Evolutionary conservation across 352 stramenopile genomes (phyloP).

Genomic region (Phytophthora niederhauseri): DNA sequence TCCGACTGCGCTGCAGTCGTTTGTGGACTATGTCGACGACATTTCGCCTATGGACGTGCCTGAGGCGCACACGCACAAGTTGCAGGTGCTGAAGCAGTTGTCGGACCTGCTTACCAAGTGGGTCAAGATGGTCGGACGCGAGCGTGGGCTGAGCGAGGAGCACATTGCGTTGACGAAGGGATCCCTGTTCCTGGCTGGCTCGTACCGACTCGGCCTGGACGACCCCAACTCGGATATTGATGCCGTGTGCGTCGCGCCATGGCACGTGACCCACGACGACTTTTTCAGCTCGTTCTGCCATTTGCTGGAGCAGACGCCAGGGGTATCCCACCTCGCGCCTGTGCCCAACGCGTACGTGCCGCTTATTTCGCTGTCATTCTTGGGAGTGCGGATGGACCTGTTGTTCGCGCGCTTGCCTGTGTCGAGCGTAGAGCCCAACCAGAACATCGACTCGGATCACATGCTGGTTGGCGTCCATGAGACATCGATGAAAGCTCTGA

Average conservation of each 20-base stretch:
- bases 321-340: constrained; percentile 78
- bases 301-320: constrained; percentile 62
- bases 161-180: constrained; percentile 78
- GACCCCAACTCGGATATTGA: constrained; percentile 87
- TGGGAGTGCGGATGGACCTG: constrained; percentile 91
- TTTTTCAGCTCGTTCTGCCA: constrained; percentile 86
- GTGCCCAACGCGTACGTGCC: constrained; percentile 93
- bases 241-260: constrained; percentile 82
- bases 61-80: constrained; percentile 63
- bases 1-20: constrained; percentile 42
- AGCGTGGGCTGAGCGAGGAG: constrained; percentile 70
- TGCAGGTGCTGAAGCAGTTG: constrained; percentile 70
- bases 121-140: constrained; percentile 77
- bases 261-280: constrained; percentile 82
- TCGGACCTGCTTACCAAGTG: constrained; percentile 77
- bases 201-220: constrained; percentile 84
- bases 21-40: constrained; percentile 59
- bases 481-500: constrained; percentile 94
- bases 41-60: constrained; percentile 58
- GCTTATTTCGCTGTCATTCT: constrained; percentile 91
- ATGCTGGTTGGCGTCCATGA: constrained; percentile 94
- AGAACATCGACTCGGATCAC: constrained; percentile 88
- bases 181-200: constrained; percentile 86
- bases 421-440: constrained; percentile 60
- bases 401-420: constrained; percentile 89